A percentile compares a stretch with the other conserved stretches of the same genome.
Conservation (phyloP, 176 grass and related monocot species). For the Elaeis guineensis region DNA sequence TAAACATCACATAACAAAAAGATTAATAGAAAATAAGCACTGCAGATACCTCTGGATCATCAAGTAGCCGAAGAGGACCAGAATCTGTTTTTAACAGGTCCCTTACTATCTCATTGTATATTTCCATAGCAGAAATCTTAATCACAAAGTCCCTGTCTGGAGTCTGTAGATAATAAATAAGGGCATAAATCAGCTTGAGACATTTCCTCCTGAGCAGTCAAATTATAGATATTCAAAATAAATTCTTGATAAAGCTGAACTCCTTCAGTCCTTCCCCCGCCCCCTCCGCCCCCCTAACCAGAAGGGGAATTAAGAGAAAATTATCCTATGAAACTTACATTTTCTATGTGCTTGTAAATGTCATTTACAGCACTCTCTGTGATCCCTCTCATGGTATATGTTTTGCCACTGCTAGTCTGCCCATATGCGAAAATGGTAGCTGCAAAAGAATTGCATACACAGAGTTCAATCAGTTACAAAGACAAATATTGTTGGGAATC, state of each 20-base stretch:
- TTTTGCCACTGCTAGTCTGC: conserved; percentile 97
- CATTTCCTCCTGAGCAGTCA: not conserved
- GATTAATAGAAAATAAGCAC: not conserved
- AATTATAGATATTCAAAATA: no score
- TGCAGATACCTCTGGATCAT: conserved; percentile 87
- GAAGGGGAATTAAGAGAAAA: no score
- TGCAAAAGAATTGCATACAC: conserved; percentile 4
- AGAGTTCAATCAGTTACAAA: not conserved
- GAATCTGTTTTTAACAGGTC: conserved; percentile 89
- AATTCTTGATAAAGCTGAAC: no score
- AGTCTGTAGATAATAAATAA: conserved; percentile 32
- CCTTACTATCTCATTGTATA: conserved; percentile 96
- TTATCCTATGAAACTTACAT: conserved; percentile 21
- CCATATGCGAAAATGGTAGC: conserved; percentile 90
- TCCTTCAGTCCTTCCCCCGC: no score
- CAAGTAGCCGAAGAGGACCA: conserved; percentile 75
- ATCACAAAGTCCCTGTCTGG: conserved; percentile 60
- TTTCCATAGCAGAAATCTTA: conserved; percentile 60
- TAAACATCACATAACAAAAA: conserved; percentile 1
- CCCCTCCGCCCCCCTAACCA: no score
- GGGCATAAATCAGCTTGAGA: not conserved
- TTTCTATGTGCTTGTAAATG: conserved; percentile 49
- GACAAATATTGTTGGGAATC: not conserved
- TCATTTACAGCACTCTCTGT: conserved; percentile 81
- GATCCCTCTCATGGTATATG: conserved; percentile 89